Conservation (phyloP, 2,329 filamentous ascomycete species). For the Penicillium rolfsii region DNA sequence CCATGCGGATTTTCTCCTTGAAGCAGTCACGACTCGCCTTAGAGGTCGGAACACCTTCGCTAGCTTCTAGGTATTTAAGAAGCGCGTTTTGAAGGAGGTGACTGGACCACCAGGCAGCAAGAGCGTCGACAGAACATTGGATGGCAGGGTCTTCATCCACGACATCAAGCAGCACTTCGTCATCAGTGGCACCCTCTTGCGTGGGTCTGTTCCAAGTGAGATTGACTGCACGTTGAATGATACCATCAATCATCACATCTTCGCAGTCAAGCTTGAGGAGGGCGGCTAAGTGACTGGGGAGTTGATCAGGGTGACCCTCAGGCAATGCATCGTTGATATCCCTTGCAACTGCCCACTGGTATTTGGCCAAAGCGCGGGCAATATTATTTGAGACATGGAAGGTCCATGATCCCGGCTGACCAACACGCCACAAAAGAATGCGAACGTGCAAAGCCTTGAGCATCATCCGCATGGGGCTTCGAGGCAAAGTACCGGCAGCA, state of each 20-base stretch:
- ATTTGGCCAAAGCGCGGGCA: slow-evolving; percentile 72
- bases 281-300: slow-evolving; percentile 75
- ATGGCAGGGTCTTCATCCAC: slow-evolving; percentile 86
- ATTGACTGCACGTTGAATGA: slow-evolving; percentile 85
- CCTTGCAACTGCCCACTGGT: slow-evolving; percentile 80
- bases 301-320: slow-evolving; percentile 62
- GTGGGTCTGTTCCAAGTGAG: slow-evolving; percentile 84
- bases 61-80: slow-evolving; percentile 61
- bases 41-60: slow-evolving; percentile 52
- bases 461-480: slow-evolving; percentile 82
- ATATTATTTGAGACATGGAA: slow-evolving; percentile 68
- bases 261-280: slow-evolving; percentile 81
- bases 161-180: slow-evolving; percentile 74
- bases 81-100: slow-evolving; percentile 72
- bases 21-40: slow-evolving; percentile 48
- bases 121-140: slow-evolving; percentile 82
- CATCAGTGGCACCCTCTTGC: slow-evolving; percentile 63
- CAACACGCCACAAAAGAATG: slow-evolving; percentile 80
- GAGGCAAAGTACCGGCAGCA: slow-evolving; percentile 82
- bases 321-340: slow-evolving; percentile 56
- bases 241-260: slow-evolving; percentile 74
- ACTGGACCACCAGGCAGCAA: slow-evolving; percentile 89
- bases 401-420: slow-evolving; percentile 66
- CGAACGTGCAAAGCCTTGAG: slow-evolving; percentile 89
- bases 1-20: slow-evolving; percentile 64